Percentiles rank a stretch among this genome's conserved stretches.
phyloP scores from a whole-genome alignment of 495 filamentous ascomycete genomes.

The Aspergillus olivimuriae region DNA sequence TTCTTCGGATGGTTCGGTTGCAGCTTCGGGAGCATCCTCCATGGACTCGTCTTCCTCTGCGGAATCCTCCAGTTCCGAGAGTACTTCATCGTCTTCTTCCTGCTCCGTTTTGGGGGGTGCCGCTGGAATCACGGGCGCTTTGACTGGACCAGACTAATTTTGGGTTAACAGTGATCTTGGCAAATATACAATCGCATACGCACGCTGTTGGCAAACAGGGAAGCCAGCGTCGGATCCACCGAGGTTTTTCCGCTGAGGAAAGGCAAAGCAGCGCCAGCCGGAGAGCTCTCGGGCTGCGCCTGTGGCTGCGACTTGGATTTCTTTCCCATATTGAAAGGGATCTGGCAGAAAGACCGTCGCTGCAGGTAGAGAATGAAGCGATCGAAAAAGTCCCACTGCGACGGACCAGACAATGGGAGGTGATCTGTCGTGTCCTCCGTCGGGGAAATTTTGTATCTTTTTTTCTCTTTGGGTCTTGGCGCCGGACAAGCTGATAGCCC shows the following conservation, averaged over 20 bases:
- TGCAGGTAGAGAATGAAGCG: background rate
- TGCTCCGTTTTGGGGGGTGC: conserved; percentile 14
- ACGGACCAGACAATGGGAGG: background rate
- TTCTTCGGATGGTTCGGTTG: conserved; percentile 27
- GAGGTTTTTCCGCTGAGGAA: conserved; percentile 33
- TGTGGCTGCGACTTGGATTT: conserved; percentile 33
- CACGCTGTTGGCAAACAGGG: conserved; percentile 78
- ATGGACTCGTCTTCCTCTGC: conserved; percentile 38
- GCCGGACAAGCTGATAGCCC: conserved; percentile 13
- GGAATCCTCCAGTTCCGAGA: conserved; percentile 27
- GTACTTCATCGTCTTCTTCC: conserved; percentile 28
- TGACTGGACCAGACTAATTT: conserved; percentile 60
- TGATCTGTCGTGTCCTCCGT: background rate
- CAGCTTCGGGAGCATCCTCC: conserved; percentile 35
- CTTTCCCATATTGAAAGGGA: conserved; percentile 31
- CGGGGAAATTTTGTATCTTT: conserved; percentile 20
- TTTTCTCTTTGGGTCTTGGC: conserved; percentile 26
- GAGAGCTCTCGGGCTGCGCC: conserved; percentile 6
- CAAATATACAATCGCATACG: conserved; percentile 29
- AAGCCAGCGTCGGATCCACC: conserved; percentile 70
- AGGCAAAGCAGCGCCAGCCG: conserved; percentile 20
- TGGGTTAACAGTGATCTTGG: conserved; percentile 1
- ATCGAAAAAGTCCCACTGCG: background rate
- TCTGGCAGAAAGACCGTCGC: background rate
- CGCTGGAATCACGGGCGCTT: conserved; percentile 35